Base-by-base conservation (phyloP, 495 filamentous ascomycete genomes). In the Podospora tetraspora region DNA sequence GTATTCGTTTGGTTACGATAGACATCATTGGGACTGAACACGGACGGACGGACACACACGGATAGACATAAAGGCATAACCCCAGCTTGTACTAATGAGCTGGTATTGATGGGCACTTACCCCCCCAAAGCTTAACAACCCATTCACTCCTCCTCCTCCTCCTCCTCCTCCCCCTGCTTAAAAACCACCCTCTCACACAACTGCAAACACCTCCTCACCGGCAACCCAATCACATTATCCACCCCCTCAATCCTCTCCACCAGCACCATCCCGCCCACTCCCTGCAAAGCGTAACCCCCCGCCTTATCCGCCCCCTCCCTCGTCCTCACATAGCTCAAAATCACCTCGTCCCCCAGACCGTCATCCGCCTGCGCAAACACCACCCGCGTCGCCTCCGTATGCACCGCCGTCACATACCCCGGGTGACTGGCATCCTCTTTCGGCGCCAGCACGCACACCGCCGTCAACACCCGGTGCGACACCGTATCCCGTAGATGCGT, bases 141-240 rank as follows among this genome's bases (percentile, higher is more conserved):
- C 30, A 10, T 30, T 66, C 64, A 25, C 25, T 73, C 75, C 52
- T 76, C 76, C 12, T 74, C 75, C 1, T 75, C 78, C 2, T 75
- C 78, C n/a, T 76, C 83, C 19, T 78, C 79, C 29, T 71, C 78
- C 11, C 76, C 78, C 74, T 86, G 84, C 68, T 76, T 77, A 64
- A 87, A 82, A 68, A 96, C 76, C 25, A 92, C 89, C 83, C 88
- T 92, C 83, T 99, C 92, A 71, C 96, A 94, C 67, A 97, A 74
- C 79, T 87, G 88, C 78, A 97, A 75, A 25, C 89, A 92, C 72
- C 88, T 85, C 75, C 92, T 86, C 65, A 99, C 80, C 32, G 95
- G 95, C 81, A 99, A 77, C n/a, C 96, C 95, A 63, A 99, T 87
- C 8, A 98, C 95, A 82, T 98, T 98, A 84, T 99, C 94, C 74